Percentiles rank a stretch among this genome's conserved stretches.
These are phyloP conservation scores for Ceratocystis albifundus DNA, from an alignment of 2,329 filamentous ascomycete genomes.

Conservation along the genomic window DNA sequence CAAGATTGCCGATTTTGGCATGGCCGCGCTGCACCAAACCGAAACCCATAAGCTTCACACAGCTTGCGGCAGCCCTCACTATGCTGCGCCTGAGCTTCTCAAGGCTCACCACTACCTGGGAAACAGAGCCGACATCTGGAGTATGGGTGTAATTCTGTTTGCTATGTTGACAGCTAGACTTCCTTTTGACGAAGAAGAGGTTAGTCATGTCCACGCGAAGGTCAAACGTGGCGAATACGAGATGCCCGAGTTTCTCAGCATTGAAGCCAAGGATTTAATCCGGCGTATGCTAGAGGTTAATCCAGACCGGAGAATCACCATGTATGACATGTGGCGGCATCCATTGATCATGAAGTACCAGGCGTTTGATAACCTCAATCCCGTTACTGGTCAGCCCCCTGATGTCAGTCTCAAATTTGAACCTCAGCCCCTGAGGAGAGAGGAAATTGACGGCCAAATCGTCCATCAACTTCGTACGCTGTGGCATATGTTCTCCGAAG, in stretches of 20 bases:
- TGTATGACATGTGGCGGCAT: slow-evolving; percentile 75
- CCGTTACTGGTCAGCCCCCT: slow-evolving; percentile 42
- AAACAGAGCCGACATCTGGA: slow-evolving; percentile 87
- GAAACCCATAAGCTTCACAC: slow-evolving; percentile 68
- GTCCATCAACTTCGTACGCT: slow-evolving; percentile 77
- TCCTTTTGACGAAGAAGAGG: slow-evolving; percentile 63
- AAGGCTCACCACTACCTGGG: slow-evolving; percentile 67
- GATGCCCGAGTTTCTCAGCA: slow-evolving; percentile 51
- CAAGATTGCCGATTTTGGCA: slow-evolving; percentile 95
- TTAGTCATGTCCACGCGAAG: slow-evolving; percentile 50
- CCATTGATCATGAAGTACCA: slow-evolving; percentile 78
- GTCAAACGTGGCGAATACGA: slow-evolving; percentile 50
- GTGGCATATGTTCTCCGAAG: slow-evolving; percentile 76
- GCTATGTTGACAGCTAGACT: slow-evolving; percentile 73
- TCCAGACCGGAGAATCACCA: slow-evolving; percentile 65
- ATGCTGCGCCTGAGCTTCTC: slow-evolving; percentile 87
- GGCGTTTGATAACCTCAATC: slow-evolving; percentile 55
- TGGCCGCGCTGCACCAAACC: slow-evolving; percentile 83
- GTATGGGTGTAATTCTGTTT: slow-evolving; percentile 78
- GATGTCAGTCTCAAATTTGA: slow-evolving; percentile 50
- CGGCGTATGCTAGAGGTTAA: slow-evolving; percentile 65
- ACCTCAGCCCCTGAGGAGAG: slow-evolving; percentile 45
- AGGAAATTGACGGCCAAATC: slow-evolving; percentile 69
- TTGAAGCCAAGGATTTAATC: slow-evolving; percentile 67
- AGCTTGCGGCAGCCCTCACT: slow-evolving; percentile 91